Base-by-base conservation (phyloP, 2,329 filamentous ascomycete genomes). In the Trichoderma hamatum region DNA sequence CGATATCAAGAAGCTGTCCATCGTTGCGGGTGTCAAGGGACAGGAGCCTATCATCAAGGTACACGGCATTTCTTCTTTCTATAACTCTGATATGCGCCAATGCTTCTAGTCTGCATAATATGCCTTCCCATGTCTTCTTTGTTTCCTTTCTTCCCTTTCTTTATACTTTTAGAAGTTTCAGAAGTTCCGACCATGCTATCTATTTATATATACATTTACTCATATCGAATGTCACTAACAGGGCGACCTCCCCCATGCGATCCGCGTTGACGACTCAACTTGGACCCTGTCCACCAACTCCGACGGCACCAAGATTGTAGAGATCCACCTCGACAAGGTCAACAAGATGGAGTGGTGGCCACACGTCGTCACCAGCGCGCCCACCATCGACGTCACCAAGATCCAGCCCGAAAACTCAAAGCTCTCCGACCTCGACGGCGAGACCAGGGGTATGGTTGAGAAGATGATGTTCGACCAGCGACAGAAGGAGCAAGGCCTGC, bases 381-480 rank as follows among this genome's bases (percentile, higher is more conserved):
- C 96, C 72, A 92, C 91, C 82, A 97, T 99, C 81, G 96, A 99
- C 82, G 93, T 96, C 43, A 90, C 90, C 75, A 97, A 97, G 84
- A 98, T 99, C 81, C 88, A 90, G 78, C 96, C 96, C 26, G 96
- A 98, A 82, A 94, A 91, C 78, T 94, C 91, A 78, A 97, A 94
- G 80, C 85, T 99, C 76, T 90, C 92, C 69, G 96, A 99, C 80
- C 84, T 99, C 73, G 95, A 98, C 78, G 96, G 96, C 71, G 92
- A 97, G 85, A 99, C 96, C 66, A 88, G 96, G 72, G 88, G 90
- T 70, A 98, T 99, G 95, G 96, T 99, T 55, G 96, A 99, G 89
- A 99, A 99, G 88, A 99, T 99, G 96, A 99, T 99, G 96, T 99
- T 88, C 76, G 96, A 99, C 83, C 96, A 99, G 85, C 86, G 92